Conservation (phyloP, 805 yeast genomes). For the Metschnikowia continentalis region DNA sequence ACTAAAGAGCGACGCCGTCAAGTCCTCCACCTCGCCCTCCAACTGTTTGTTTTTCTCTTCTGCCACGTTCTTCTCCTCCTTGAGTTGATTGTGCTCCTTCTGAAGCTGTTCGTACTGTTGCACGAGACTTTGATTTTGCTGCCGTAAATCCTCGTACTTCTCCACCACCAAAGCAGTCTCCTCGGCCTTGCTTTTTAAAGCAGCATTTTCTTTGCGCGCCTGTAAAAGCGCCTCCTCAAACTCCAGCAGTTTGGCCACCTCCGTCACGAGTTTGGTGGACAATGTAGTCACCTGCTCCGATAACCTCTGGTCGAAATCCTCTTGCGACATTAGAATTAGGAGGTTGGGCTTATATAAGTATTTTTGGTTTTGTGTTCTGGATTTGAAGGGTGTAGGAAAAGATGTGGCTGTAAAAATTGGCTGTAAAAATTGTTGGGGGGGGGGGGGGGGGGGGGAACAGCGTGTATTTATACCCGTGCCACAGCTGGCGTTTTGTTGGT, state of each 20-base stretch:
- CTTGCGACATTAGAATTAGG: conserved; percentile 9
- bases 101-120: conserved; percentile 30
- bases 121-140: conserved; percentile 20
- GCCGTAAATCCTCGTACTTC: neutral
- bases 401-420: no score
- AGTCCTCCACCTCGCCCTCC: conserved; percentile 73
- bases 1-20: conserved; percentile 70
- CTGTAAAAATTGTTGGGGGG: no score
- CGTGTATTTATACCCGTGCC: no score
- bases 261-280: conserved; percentile 58
- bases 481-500: neutral
- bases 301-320: conserved; percentile 37
- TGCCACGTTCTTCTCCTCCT: conserved; percentile 41
- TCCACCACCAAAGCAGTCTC: neutral
- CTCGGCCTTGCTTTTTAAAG: neutral
- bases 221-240: conserved; percentile 47
- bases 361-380: no score
- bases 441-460: no score
- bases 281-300: conserved; percentile 53
- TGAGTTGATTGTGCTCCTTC: conserved; percentile 21
- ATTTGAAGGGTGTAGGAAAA: no score
- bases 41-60: conserved; percentile 57
- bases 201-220: conserved; percentile 32
- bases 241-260: conserved; percentile 53
- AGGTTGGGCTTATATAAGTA: no score